Conservation (phyloP, 805 yeast genomes). For the Yamadazyma kitorensis region DNA sequence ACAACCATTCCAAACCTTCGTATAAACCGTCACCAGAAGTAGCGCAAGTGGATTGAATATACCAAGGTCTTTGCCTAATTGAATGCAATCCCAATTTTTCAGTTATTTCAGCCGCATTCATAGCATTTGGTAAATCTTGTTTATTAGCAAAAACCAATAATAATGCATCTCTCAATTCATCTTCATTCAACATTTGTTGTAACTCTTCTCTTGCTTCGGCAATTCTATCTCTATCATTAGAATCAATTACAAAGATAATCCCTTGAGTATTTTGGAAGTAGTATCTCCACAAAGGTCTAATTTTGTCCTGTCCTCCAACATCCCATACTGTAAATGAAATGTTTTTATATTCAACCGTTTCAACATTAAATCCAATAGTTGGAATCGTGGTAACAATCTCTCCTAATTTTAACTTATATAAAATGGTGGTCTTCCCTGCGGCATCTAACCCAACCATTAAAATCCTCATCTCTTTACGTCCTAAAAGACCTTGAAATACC, state of each 20-base stretch:
- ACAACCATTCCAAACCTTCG: constrained; percentile 38
- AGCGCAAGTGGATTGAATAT: constrained; percentile 42
- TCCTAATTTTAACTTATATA: constrained; percentile 42
- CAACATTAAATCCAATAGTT: constrained; percentile 43
- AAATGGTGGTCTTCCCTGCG: constrained; percentile 42
- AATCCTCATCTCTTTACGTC: constrained; percentile 43
- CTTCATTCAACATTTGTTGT: constrained; percentile 44
- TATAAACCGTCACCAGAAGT: constrained; percentile 40
- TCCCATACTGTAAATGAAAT: constrained; percentile 44
- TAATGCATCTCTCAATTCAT: constrained; percentile 41
- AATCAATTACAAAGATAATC: constrained; percentile 41
- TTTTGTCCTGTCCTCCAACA: constrained; percentile 45
- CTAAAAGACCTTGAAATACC: constrained; percentile 39
- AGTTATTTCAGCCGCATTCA: constrained; percentile 44
- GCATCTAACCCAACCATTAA: constrained; percentile 45
- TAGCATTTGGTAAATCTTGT: constrained; percentile 44
- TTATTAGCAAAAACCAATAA: constrained; percentile 41
- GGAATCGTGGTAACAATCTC: constrained; percentile 44
- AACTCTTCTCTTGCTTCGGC: constrained; percentile 43
- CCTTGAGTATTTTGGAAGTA: constrained; percentile 44
- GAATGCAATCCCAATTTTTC: constrained; percentile 43
- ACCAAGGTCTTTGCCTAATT: constrained; percentile 44
- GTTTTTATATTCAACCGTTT: constrained; percentile 43
- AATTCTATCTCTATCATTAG: constrained; percentile 43
- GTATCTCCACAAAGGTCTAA: constrained; percentile 44